Conservation (phyloP, 768 basidiomycete species). For the Kwoniella mangroviensis region DNA sequence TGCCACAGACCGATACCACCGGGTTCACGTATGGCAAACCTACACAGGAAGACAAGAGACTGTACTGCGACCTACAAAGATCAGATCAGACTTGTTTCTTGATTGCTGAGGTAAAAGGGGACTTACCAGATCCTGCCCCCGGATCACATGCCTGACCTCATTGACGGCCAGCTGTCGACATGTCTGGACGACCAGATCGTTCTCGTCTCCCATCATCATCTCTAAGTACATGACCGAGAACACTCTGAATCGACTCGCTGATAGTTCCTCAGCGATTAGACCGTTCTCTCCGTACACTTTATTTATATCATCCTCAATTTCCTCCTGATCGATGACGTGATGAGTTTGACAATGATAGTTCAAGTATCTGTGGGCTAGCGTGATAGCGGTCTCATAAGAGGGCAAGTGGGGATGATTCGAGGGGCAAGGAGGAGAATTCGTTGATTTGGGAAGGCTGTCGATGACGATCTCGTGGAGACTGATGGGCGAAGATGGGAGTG, state of each 20-base stretch:
- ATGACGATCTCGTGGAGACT: no score
- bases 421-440: no score
- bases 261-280: neutral
- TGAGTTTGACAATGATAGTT: neutral
- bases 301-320: neutral
- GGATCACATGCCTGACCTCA: conserved; percentile 14
- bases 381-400: no score
- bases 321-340: neutral
- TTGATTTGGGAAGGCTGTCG: no score
- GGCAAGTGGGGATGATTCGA: no score
- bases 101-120: neutral
- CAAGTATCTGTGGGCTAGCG: neutral
- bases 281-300: conserved; percentile 1
- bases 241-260: neutral
- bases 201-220: neutral
- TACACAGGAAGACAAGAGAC: conserved; percentile 9
- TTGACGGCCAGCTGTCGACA: neutral
- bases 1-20: conserved; percentile 14
- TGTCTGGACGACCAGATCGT: neutral
- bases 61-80: conserved; percentile 10
- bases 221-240: conserved; percentile 1
- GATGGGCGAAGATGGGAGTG: no score
- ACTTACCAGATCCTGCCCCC: conserved; percentile 10
- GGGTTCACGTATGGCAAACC: conserved; percentile 10
- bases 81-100: neutral